Conservation (phyloP, 2,329 filamentous ascomycete species). For the Berkeleyomyces basicola region DNA sequence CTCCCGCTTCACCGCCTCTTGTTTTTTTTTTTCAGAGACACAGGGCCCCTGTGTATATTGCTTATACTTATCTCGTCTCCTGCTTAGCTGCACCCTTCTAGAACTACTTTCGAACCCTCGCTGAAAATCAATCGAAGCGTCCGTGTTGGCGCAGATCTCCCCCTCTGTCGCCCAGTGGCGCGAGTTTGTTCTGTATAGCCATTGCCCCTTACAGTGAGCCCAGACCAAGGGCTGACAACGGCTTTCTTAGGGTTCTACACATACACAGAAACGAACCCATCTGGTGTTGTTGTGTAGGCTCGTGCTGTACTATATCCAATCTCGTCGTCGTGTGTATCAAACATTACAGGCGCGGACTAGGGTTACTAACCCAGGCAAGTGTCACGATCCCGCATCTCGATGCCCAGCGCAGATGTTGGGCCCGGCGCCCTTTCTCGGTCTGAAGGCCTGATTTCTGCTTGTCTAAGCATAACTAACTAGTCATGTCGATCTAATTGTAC, state of each 20-base stretch:
- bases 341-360: not conserved
- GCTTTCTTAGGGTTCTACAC: too few relatives aligned
- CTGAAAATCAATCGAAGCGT: not conserved
- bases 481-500: not conserved
- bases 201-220: not conserved
- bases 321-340: too few relatives aligned
- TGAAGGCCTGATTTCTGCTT: not conserved
- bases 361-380: not conserved
- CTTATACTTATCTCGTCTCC: not conserved
- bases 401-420: not conserved
- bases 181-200: not conserved
- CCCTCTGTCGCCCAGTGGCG: not conserved
- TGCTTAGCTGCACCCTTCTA: not conserved
- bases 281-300: too few relatives aligned
- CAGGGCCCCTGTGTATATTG: not conserved
- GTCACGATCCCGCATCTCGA: not conserved
- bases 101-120: not conserved
- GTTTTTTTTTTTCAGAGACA: not conserved
- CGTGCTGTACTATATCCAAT: too few relatives aligned
- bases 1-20: conserved; percentile 3
- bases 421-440: not conserved
- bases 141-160: not conserved
- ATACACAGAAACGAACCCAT: too few relatives aligned
- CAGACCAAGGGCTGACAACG: too few relatives aligned
- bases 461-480: not conserved